A percentile compares a stretch with the other conserved stretches of the same genome.
phyloP scores from a whole-genome alignment of 1,139 yeast genomes.

The Eremothecium sinecaudum region DNA sequence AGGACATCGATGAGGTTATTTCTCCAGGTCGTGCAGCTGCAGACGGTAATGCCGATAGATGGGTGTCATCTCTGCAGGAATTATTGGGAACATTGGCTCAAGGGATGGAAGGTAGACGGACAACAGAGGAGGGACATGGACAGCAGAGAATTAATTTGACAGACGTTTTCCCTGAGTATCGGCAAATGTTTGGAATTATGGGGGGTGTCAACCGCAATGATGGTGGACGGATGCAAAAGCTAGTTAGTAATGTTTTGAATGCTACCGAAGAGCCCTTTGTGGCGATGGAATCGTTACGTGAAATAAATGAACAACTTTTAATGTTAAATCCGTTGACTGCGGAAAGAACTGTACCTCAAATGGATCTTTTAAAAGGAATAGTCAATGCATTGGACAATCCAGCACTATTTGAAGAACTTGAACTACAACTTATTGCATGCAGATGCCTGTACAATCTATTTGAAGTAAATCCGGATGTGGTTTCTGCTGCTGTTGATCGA shows the following conservation, averaged over 20 bases:
- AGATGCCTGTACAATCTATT: slow-evolving; percentile 75
- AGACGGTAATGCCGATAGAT: slow-evolving; percentile 16
- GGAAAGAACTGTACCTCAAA: slow-evolving; percentile 57
- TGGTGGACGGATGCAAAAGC: slow-evolving; percentile 14
- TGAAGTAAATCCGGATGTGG: slow-evolving; percentile 64
- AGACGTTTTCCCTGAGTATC: slow-evolving; percentile 19
- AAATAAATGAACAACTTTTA: slow-evolving; percentile 50
- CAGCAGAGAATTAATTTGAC: slow-evolving; percentile 10
- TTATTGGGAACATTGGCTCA: slow-evolving; percentile 17
- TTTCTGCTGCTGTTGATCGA: slow-evolving; percentile 53
- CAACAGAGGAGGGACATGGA: slow-evolving; percentile 8
- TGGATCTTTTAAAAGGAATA: slow-evolving; percentile 45
- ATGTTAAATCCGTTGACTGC: slow-evolving; percentile 62
- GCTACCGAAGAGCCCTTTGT: slow-evolving; percentile 37
- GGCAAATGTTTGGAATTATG: slow-evolving; percentile 24
- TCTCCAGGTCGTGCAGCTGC: slow-evolving; percentile 15
- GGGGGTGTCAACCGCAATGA: slow-evolving; percentile 27
- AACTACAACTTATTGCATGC: slow-evolving; percentile 74
- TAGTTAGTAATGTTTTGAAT: slow-evolving; percentile 26
- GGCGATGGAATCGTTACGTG: slow-evolving; percentile 52
- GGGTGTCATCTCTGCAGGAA: slow-evolving; percentile 18
- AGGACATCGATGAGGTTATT: slow-evolving; percentile 19
- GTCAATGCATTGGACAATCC: slow-evolving; percentile 55
- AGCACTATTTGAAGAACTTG: slow-evolving; percentile 53
- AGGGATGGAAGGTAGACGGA: slow-evolving; percentile 12